Percentiles rank a stretch among this genome's conserved stretches.
Evolutionary conservation across 768 basidiomycete genomes (phyloP).

Genomic region (Agrocybe pediades): DNA sequence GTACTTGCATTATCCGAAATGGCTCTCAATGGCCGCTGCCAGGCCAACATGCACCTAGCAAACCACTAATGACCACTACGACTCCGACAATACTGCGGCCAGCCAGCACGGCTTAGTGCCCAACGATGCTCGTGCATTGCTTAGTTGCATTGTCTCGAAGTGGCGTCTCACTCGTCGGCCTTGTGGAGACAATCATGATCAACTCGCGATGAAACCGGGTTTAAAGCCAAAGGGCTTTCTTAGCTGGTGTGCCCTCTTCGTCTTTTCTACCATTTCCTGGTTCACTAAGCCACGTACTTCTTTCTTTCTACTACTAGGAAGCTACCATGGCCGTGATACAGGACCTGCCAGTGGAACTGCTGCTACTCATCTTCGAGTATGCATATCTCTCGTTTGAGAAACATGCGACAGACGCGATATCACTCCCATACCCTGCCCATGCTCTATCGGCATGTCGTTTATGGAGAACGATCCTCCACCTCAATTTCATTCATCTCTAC

Average conservation of each 20-base stretch:
- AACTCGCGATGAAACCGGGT: not conserved
- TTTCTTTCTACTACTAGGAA: not conserved
- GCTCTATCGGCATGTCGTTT: constrained; percentile 1
- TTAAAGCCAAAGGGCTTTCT: too few species aligned
- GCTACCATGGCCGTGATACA: not conserved
- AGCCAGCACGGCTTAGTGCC: too few species aligned
- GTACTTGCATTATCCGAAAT: too few species aligned
- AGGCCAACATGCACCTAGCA: too few species aligned
- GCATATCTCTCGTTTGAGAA: not conserved
- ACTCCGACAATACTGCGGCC: too few species aligned
- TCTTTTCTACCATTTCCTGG: not conserved
- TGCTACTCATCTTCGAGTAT: not conserved
- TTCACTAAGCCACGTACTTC: not conserved
- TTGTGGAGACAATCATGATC: not conserved
- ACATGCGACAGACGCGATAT: too few species aligned
- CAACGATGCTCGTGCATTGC: too few species aligned
- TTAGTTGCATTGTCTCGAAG: not conserved
- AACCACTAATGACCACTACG: too few species aligned
- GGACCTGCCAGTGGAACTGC: not conserved
- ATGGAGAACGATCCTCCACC: not conserved
- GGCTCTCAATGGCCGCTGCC: too few species aligned
- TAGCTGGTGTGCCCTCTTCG: too few species aligned
- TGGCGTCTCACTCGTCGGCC: not conserved
- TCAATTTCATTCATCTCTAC: not conserved
- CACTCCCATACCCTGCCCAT: not conserved